These are phyloP conservation scores for Harringtonia aguacate DNA, from an alignment of 2,329 filamentous ascomycete species.

Conservation along the genomic window DNA sequence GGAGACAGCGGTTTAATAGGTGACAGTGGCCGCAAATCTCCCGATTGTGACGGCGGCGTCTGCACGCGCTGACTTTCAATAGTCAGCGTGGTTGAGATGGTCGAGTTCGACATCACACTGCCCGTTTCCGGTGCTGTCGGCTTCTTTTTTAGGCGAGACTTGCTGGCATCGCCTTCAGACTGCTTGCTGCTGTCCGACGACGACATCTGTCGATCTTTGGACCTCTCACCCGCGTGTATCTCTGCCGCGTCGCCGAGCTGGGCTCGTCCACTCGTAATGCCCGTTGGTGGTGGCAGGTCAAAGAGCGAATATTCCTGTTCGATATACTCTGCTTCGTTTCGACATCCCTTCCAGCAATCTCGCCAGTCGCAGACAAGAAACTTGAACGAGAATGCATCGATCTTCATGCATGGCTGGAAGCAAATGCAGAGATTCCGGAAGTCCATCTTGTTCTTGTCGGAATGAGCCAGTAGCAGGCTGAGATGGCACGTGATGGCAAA, in stretches of 20 bases:
- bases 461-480: constrained; percentile 79
- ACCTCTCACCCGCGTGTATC: too few relatives aligned
- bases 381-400: constrained; percentile 90
- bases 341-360: constrained; percentile 94
- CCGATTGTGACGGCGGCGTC: constrained; percentile 21
- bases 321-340: constrained; percentile 73
- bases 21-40: constrained; percentile 46
- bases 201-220: constrained; percentile 48
- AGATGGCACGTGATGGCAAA: constrained; percentile 97
- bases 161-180: constrained; percentile 19
- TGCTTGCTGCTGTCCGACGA: constrained; percentile 56
- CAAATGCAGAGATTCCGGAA: constrained; percentile 93
- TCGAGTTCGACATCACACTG: constrained; percentile 32
- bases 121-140: constrained; percentile 27
- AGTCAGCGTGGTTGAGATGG: constrained; percentile 34
- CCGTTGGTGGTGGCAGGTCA: constrained; percentile 43
- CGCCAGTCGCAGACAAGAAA: constrained; percentile 94
- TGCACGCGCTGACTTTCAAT: constrained; percentile 30
- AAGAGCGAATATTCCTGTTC: constrained; percentile 56
- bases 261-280: constrained; percentile 24
- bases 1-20: constrained; percentile 58
- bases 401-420: constrained; percentile 94
- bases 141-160: constrained; percentile 33
- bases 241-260: constrained; percentile 2
- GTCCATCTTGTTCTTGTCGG: constrained; percentile 97